Percentiles rank a stretch among this genome's conserved stretches.
Evolutionary conservation across 1,284 basidiomycete species (phyloP).

Genomic region (Clitocybe nebularis): DNA sequence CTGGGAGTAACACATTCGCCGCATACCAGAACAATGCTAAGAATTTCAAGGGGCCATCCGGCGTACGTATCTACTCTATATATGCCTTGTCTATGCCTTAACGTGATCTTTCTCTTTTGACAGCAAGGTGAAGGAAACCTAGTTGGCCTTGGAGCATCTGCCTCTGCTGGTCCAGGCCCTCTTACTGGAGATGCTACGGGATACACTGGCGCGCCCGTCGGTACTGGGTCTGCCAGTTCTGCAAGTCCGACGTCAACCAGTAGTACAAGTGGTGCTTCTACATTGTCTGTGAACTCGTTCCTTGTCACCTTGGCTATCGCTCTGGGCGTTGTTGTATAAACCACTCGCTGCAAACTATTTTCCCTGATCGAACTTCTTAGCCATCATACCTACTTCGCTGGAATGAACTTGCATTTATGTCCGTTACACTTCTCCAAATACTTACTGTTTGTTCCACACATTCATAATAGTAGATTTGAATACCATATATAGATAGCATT

Average conservation of each 20-base stretch:
- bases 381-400: no score
- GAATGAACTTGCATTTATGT: no score
- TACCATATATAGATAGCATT: no score
- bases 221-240: constrained; percentile 4
- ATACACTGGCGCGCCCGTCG: constrained; percentile 6
- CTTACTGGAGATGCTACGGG: constrained; percentile 25
- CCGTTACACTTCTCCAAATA: no score
- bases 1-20: constrained; percentile 43
- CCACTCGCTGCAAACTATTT: no score
- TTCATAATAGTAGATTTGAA: no score
- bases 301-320: constrained; percentile 2
- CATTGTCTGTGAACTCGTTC: neutral
- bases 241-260: neutral
- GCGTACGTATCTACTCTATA: constrained; percentile 21
- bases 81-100: neutral
- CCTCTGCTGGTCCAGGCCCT: constrained; percentile 38
- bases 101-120: constrained; percentile 4
- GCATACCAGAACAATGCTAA: constrained; percentile 36
- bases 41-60: constrained; percentile 25
- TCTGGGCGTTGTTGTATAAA: constrained; percentile 3
- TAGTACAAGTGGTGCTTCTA: neutral
- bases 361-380: no score
- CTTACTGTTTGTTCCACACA: no score
- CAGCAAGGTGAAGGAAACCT: constrained; percentile 38
- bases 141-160: constrained; percentile 41